These are phyloP conservation scores for Stemphylium beticola DNA, from an alignment of 2,329 filamentous ascomycete species.

Conservation along the genomic window DNA sequence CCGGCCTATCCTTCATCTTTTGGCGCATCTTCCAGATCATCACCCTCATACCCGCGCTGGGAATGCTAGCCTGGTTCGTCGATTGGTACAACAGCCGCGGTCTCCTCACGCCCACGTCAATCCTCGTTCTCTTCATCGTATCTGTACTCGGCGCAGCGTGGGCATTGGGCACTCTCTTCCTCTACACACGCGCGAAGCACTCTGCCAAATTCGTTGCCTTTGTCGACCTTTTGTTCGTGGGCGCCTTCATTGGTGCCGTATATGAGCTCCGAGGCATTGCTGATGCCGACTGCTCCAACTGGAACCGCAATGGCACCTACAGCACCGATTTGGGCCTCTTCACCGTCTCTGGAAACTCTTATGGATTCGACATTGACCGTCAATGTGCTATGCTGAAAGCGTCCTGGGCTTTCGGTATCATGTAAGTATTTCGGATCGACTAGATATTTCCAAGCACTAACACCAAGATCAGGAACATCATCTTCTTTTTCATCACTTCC, in stretches of 20 bases:
- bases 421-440: conserved; percentile 58
- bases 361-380: conserved; percentile 69
- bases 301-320: conserved; percentile 60
- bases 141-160: conserved; percentile 66
- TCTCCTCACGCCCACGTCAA: conserved; percentile 64
- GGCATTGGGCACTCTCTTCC: conserved; percentile 66
- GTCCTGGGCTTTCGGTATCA: conserved; percentile 86
- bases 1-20: conserved; percentile 66
- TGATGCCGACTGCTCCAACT: conserved; percentile 70
- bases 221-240: conserved; percentile 67
- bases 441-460: conserved; percentile 28
- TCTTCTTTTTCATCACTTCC: conserved; percentile 47
- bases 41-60: conserved; percentile 67
- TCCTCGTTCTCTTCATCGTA: conserved; percentile 70
- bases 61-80: conserved; percentile 68
- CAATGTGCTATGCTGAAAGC: conserved; percentile 93
- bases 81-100: conserved; percentile 63
- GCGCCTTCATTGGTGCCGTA: conserved; percentile 67
- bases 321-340: conserved; percentile 66
- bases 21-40: conserved; percentile 67
- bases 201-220: conserved; percentile 66
- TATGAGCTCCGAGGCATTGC: conserved; percentile 64
- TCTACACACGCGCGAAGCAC: conserved; percentile 64
- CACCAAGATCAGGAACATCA: conserved; percentile 38
- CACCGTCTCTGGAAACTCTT: conserved; percentile 57